These are phyloP conservation scores for Talaromyces sp. DNA, from an alignment of 2,329 filamentous ascomycete species.

Conservation along the genomic window DNA sequence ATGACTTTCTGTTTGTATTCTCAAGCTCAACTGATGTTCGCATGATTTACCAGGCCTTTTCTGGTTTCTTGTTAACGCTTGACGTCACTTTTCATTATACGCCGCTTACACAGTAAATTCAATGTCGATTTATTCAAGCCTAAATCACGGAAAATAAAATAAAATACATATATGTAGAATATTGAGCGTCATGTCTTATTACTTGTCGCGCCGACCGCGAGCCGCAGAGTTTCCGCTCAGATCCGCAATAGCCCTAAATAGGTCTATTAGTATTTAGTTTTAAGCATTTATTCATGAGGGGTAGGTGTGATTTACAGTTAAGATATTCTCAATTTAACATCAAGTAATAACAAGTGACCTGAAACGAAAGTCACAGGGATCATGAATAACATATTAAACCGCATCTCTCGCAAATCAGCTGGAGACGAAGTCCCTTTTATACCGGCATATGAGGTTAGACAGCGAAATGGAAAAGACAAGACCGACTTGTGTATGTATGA, in stretches of 20 bases:
- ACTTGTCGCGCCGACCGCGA: not conserved
- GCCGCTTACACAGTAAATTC: too few species aligned
- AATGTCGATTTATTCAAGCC: too few species aligned
- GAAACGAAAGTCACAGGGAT: not conserved
- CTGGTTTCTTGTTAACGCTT: too few species aligned
- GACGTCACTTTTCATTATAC: too few species aligned
- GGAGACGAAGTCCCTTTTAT: conserved; percentile 9
- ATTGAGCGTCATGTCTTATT: not conserved
- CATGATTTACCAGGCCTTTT: not conserved
- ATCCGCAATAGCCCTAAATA: not conserved
- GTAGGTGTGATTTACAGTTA: not conserved
- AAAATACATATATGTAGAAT: too few species aligned
- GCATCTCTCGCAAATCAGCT: conserved; percentile 25
- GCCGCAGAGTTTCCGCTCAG: not conserved
- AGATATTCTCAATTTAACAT: not conserved
- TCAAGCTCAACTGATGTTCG: not conserved
- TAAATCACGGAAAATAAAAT: too few species aligned
- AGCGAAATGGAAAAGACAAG: not conserved
- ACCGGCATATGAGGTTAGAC: not conserved
- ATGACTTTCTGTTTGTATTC: not conserved
- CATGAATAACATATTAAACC: conserved; percentile 6
- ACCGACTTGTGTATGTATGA: not conserved
- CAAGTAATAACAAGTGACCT: too few species aligned
- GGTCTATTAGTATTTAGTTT: not conserved
- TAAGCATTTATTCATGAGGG: not conserved